These are phyloP conservation scores for Catenaria anguillulae DNA, from an alignment of 371 early-diverging fungal species.

Conservation along the genomic window DNA sequence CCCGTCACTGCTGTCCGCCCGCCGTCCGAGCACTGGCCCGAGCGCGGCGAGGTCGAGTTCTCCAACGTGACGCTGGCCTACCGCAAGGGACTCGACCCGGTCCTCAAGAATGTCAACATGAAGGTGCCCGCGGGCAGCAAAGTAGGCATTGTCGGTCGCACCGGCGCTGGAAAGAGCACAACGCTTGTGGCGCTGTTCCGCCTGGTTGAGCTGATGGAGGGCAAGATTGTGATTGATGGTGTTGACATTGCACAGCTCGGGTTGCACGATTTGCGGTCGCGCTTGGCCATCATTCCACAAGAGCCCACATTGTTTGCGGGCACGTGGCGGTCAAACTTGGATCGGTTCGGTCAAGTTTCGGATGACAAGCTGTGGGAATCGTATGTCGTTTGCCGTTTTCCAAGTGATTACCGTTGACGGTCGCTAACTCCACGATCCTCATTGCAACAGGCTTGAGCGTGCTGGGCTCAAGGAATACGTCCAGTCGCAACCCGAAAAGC, in stretches of 20 bases:
- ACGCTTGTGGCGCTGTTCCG: constrained; percentile 78
- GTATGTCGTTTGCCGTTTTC: constrained; percentile 10
- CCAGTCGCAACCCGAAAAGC: neutral
- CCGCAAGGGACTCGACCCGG: constrained; percentile 49
- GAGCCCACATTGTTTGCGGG: constrained; percentile 74
- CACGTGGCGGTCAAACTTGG: constrained; percentile 46
- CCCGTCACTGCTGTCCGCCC: constrained; percentile 27
- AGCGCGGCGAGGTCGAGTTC: constrained; percentile 49
- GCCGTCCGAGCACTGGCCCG: constrained; percentile 32
- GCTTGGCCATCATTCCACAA: constrained; percentile 85
- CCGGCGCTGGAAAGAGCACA: constrained; percentile 85
- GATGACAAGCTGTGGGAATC: constrained; percentile 71
- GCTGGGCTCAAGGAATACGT: constrained; percentile 13
- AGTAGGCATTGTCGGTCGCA: constrained; percentile 80
- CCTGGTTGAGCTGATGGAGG: constrained; percentile 65
- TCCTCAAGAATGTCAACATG: constrained; percentile 48
- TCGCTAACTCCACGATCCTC: too few species aligned
- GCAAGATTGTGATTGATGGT: constrained; percentile 62
- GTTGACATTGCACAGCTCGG: constrained; percentile 65
- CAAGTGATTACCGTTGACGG: too few species aligned
- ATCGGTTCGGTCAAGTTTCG: constrained; percentile 54
- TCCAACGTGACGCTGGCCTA: constrained; percentile 47
- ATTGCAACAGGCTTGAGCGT: neutral
- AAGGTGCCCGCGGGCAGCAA: constrained; percentile 50
- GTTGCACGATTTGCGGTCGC: constrained; percentile 57